Evolutionary conservation across 176 grass and related monocot genomes (phyloP).

Genomic region (Musa acuminata): DNA sequence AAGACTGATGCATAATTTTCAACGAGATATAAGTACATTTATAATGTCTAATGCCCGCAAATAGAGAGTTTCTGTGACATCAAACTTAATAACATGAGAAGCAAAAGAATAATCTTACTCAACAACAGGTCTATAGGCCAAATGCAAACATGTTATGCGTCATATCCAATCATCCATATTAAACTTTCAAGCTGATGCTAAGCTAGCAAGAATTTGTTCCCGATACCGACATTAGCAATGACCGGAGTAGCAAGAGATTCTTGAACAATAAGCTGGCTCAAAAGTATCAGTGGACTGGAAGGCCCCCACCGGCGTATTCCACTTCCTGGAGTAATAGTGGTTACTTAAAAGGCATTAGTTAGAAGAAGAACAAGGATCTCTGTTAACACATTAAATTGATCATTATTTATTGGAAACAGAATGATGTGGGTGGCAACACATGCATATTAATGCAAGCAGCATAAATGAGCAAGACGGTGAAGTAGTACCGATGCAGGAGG

Average conservation of each 20-base stretch:
- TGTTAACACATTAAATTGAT: not conserved
- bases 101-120: too few relatives aligned
- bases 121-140: too few relatives aligned
- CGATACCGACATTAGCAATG: not conserved
- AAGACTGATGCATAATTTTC: too few relatives aligned
- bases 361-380: not conserved
- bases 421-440: not conserved
- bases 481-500: constrained; percentile 54
- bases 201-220: not conserved
- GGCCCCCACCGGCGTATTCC: constrained; percentile 71
- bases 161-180: not conserved
- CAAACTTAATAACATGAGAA: too few relatives aligned
- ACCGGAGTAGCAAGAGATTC: not conserved
- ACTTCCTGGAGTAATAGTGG: constrained; percentile 52
- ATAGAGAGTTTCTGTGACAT: too few relatives aligned
- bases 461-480: not conserved
- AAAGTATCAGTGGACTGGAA: constrained; percentile 31
- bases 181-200: not conserved
- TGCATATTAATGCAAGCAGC: not conserved
- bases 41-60: too few relatives aligned
- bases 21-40: too few relatives aligned
- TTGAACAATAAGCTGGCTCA: not conserved
- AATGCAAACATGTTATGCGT: not conserved
- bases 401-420: too few relatives aligned
- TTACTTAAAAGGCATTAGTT: constrained; percentile 4